A percentile compares a stretch with the other conserved stretches of the same genome.
Conservation (phyloP, 1,139 yeast species). For the Casaregolazyma lundiana region DNA sequence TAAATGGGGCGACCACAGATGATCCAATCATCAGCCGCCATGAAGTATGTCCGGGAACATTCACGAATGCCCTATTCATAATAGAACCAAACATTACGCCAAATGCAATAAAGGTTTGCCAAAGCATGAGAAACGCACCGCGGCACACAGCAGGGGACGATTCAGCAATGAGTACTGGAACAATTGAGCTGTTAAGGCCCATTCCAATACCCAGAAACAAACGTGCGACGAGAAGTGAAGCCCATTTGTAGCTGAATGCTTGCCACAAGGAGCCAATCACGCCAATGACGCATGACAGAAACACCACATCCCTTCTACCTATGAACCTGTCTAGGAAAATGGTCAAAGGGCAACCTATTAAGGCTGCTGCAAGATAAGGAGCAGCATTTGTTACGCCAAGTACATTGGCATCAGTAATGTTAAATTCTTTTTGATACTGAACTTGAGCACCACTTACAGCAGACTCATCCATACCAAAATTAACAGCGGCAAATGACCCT, state of each 20-base stretch:
- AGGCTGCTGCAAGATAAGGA: conserved; percentile 12
- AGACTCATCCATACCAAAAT: conserved; percentile 64
- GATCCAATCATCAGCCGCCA: conserved; percentile 32
- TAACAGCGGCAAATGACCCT: conserved; percentile 13
- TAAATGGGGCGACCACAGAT: conserved; percentile 36
- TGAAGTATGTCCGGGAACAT: conserved; percentile 9
- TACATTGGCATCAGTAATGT: conserved; percentile 44
- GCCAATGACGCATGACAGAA: conserved; percentile 49
- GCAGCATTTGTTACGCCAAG: conserved; percentile 26
- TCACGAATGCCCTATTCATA: conserved; percentile 9
- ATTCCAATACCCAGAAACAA: conserved; percentile 47
- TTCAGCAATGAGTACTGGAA: conserved; percentile 39
- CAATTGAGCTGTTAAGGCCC: conserved; percentile 40
- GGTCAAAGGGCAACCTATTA: conserved; percentile 11
- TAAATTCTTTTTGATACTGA: conserved; percentile 52
- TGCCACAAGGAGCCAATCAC: conserved; percentile 62
- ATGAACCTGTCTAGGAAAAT: conserved; percentile 8
- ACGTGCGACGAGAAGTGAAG: conserved; percentile 38
- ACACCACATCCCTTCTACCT: conserved; percentile 12
- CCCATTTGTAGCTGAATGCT: conserved; percentile 28
- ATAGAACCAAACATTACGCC: conserved; percentile 15
- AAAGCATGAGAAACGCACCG: conserved; percentile 38
- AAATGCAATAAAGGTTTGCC: conserved; percentile 44
- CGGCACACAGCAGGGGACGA: conserved; percentile 39
- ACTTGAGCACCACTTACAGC: conserved; percentile 67